Evolutionary conservation across 441 rosid genomes (phyloP).

Genomic region (Pelargonium cotyledonis): DNA sequence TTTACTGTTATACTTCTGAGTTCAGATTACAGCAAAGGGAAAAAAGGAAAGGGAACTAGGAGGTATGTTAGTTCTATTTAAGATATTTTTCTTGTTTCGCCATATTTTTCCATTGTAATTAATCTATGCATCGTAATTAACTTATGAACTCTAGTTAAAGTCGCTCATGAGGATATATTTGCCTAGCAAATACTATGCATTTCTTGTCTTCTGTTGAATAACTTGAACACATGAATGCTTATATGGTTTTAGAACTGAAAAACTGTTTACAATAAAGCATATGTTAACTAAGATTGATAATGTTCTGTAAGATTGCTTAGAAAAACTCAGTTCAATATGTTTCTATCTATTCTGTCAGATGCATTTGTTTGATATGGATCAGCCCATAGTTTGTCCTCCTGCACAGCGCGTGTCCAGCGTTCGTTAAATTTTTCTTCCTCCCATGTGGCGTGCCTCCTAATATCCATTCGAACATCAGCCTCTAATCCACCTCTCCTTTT

Average conservation of each 20-base stretch:
- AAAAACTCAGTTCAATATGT: neutral
- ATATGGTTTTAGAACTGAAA: too few species aligned
- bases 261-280: too few species aligned
- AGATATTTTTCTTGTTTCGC: neutral
- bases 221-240: too few species aligned
- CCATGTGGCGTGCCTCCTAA: constrained; percentile 77
- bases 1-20: neutral
- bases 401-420: constrained; percentile 66
- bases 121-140: neutral
- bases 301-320: neutral
- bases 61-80: neutral
- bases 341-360: neutral
- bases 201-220: neutral
- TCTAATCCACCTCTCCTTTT: neutral
- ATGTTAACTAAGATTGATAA: too few species aligned
- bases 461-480: constrained; percentile 30
- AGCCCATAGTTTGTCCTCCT: constrained; percentile 57
- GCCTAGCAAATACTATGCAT: neutral
- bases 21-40: neutral
- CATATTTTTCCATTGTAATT: neutral
- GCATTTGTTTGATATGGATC: constrained; percentile 43
- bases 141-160: neutral
- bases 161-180: too few species aligned
- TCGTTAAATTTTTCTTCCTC: constrained; percentile 64
- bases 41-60: neutral